These are phyloP conservation scores for Nannizziopsis arthrosporioides DNA, from an alignment of 2,329 filamentous ascomycete species.

Conservation along the genomic window DNA sequence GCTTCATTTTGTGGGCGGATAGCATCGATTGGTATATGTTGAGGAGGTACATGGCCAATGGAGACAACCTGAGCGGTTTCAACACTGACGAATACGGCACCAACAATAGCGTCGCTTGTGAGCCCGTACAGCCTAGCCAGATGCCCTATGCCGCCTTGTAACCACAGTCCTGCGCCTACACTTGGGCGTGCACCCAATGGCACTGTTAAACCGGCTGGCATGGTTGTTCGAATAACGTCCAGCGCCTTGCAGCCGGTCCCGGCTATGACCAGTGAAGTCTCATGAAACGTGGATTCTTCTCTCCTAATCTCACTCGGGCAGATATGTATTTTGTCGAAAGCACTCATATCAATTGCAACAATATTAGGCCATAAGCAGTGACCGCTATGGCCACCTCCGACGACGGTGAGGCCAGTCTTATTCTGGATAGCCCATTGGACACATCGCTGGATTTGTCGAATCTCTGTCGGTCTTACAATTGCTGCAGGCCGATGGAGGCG, in stretches of 20 bases:
- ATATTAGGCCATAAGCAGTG: conserved; percentile 45
- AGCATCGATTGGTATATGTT: conserved; percentile 34
- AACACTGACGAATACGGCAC: conserved; percentile 47
- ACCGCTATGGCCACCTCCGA: conserved; percentile 50
- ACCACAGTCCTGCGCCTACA: conserved; percentile 51
- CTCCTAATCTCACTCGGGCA: conserved; percentile 19
- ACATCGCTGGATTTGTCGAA: conserved; percentile 44
- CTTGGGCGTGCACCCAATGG: conserved; percentile 52
- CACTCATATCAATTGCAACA: conserved; percentile 48
- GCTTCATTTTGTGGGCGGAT: conserved; percentile 34
- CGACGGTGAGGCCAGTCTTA: conserved; percentile 36
- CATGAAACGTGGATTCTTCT: conserved; percentile 8
- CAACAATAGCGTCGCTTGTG: conserved; percentile 49
- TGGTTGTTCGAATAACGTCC: conserved; percentile 41
- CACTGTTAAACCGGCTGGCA: conserved; percentile 41
- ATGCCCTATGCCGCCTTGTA: conserved; percentile 55
- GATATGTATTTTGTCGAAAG: conserved; percentile 43
- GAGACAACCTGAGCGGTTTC: conserved; percentile 38
- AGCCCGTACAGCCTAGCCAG: conserved; percentile 46
- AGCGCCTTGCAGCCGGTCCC: conserved; percentile 47
- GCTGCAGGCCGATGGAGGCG: conserved; percentile 34
- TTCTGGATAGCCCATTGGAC: conserved; percentile 46
- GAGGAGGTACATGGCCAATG: conserved; percentile 42
- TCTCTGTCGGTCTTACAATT: conserved; percentile 37
- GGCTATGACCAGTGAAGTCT: conserved; percentile 36